Conservation (phyloP, 1,284 basidiomycete species). For the Gomphus sp. region DNA sequence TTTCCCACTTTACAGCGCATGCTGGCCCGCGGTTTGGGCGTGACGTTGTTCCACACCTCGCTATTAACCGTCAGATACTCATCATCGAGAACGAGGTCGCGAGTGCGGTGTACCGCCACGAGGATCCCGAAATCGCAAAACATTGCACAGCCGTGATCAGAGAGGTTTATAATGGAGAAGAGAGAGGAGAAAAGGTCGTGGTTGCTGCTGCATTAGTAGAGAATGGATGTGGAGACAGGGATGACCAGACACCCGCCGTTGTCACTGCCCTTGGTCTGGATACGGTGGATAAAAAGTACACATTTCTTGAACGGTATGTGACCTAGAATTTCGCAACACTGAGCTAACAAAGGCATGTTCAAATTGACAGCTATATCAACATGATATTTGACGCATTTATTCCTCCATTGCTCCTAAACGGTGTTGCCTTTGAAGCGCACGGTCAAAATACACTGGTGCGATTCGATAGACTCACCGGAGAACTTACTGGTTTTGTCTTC, state of each 20-base stretch:
- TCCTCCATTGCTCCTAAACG: slow-evolving; percentile 39
- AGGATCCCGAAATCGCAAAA: slow-evolving; percentile 34
- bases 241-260: slow-evolving; percentile 29
- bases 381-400: slow-evolving; percentile 38
- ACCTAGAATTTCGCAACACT: slow-evolving; percentile 17
- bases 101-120: slow-evolving; percentile 31
- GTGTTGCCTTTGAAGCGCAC: slow-evolving; percentile 46
- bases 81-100: slow-evolving; percentile 34
- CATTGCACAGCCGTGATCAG: slow-evolving; percentile 40
- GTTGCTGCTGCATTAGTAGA: slow-evolving; percentile 40
- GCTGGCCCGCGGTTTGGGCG: slow-evolving; percentile 42
- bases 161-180: slow-evolving; percentile 26
- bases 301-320: slow-evolving; percentile 34
- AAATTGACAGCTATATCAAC: slow-evolving; percentile 36
- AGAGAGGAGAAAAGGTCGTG: slow-evolving; percentile 30
- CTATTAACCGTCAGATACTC: slow-evolving; percentile 30
- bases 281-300: slow-evolving; percentile 30
- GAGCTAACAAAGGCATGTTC: slow-evolving; percentile 16
- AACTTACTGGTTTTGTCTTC: slow-evolving; percentile 36
- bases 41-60: slow-evolving; percentile 35
- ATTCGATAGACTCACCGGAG: slow-evolving; percentile 30
- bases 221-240: slow-evolving; percentile 30
- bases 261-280: slow-evolving; percentile 34
- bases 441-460: slow-evolving; percentile 42
- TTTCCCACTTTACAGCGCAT: slow-evolving; percentile 45